These are phyloP conservation scores for Pythium pyrilobum DNA, from an alignment of 352 stramenopile species.

Conservation along the genomic window DNA sequence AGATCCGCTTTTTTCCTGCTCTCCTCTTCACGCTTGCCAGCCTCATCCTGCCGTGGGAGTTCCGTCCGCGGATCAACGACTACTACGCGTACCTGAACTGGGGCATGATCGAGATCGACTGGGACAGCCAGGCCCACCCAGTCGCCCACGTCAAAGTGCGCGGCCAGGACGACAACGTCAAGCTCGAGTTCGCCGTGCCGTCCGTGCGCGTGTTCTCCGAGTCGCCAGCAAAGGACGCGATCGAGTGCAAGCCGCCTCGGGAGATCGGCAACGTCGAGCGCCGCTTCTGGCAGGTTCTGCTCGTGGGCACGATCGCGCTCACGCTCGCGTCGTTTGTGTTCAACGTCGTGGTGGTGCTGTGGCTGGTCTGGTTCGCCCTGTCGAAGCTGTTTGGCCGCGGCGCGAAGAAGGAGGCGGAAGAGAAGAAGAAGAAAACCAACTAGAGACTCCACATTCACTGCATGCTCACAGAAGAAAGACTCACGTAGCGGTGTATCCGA, in stretches of 20 bases:
- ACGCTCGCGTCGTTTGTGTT: conserved; percentile 49
- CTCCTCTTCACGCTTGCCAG: conserved; percentile 70
- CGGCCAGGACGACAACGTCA: conserved; percentile 58
- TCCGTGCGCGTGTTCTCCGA: conserved; percentile 39
- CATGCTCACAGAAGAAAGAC: too few species aligned
- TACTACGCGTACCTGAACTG: conserved; percentile 91
- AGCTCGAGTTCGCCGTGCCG: conserved; percentile 55
- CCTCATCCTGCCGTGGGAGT: conserved; percentile 73
- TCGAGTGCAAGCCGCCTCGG: conserved; percentile 41
- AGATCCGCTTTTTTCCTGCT: conserved; percentile 47
- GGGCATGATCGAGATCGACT: conserved; percentile 92
- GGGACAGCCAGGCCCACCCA: conserved; percentile 41
- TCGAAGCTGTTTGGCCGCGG: conserved; percentile 29
- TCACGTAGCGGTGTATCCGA: too few species aligned
- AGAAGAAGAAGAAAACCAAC: conserved; percentile 19
- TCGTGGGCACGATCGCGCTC: conserved; percentile 28
- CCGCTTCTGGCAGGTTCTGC: conserved; percentile 33
- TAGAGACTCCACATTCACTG: conserved; percentile 2
- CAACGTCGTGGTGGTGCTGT: conserved; percentile 48
- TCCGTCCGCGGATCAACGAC: conserved; percentile 46
- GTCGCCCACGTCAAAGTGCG: conserved; percentile 54
- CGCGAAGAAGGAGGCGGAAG: conserved; percentile 23
- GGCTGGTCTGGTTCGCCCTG: conserved; percentile 56
- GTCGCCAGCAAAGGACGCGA: conserved; percentile 35
- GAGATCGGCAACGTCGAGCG: conserved; percentile 27